Percentiles rank a stretch among this genome's conserved stretches.
These are phyloP conservation scores for Penicillium sp. DNA, from an alignment of 2,329 filamentous ascomycete genomes.

Conservation along the genomic window DNA sequence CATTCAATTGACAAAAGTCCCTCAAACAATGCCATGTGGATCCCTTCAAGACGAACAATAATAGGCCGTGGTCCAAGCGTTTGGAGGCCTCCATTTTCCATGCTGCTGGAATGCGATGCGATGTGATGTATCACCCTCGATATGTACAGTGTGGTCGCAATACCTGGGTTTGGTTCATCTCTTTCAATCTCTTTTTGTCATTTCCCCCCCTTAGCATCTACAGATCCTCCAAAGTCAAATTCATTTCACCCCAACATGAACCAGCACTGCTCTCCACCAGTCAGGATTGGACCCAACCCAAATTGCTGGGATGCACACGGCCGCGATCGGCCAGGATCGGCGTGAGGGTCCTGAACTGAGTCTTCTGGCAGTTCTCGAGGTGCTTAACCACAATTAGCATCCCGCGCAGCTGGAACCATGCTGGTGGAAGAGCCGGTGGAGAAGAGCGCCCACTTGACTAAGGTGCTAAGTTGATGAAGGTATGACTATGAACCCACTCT, in stretches of 20 bases:
- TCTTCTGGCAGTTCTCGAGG: too few relatives aligned
- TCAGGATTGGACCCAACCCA: constrained; percentile 19
- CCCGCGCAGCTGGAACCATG: not conserved
- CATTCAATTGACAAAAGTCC: not conserved
- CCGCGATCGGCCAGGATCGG: constrained; percentile 8
- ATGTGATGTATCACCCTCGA: constrained; percentile 10
- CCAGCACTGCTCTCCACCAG: not conserved
- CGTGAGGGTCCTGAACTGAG: not conserved
- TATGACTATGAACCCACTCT: not conserved
- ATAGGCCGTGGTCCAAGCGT: constrained; percentile 5
- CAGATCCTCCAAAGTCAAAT: not conserved
- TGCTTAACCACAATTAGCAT: not conserved
- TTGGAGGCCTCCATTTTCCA: not conserved
- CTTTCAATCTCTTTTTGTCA: not conserved
- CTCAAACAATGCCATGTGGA: constrained; percentile 9
- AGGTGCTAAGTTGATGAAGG: not conserved
- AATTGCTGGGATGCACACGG: constrained; percentile 19
- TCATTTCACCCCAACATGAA: not conserved
- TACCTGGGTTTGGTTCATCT: too few relatives aligned
- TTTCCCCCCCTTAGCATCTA: not conserved
- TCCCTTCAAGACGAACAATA: not conserved
- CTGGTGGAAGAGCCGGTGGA: constrained; percentile 1
- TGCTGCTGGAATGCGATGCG: not conserved
- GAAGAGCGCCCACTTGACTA: not conserved
- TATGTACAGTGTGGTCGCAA: too few relatives aligned